Conservation (phyloP, 2,329 filamentous ascomycete genomes). For the Paracoccidioides brasiliensis region DNA sequence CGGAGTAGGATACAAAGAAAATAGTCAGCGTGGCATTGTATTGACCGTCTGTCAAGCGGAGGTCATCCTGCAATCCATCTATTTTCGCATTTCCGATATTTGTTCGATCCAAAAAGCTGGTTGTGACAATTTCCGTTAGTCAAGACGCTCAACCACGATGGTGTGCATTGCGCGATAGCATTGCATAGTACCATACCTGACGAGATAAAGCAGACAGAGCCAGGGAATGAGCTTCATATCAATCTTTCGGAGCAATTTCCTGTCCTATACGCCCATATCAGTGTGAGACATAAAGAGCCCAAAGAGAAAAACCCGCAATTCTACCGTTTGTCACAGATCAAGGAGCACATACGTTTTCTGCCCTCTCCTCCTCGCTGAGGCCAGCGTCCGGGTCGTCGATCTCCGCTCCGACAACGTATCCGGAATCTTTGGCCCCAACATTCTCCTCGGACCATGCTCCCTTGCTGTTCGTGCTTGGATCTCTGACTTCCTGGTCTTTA, state of each 20-base stretch:
- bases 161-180: no score
- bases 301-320: no score
- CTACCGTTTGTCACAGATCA: neutral
- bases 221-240: slow-evolving; percentile 35
- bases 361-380: slow-evolving; percentile 49
- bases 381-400: slow-evolving; percentile 48
- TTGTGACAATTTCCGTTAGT: no score
- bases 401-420: neutral
- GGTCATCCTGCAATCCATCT: slow-evolving; percentile 15
- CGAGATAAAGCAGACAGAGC: slow-evolving; percentile 35
- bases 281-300: no score
- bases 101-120: slow-evolving; percentile 16
- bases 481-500: neutral
- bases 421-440: neutral
- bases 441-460: neutral
- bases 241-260: slow-evolving; percentile 32
- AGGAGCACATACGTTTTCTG: slow-evolving; percentile 42
- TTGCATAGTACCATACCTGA: slow-evolving; percentile 10
- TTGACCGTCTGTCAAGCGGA: slow-evolving; percentile 16
- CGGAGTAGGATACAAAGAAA: slow-evolving; percentile 31
- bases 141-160: no score
- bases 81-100: slow-evolving; percentile 31
- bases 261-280: slow-evolving; percentile 22
- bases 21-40: slow-evolving; percentile 28
- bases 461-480: neutral